Evolutionary conservation across 768 basidiomycete genomes (phyloP).

Genomic region (Podaxis pistillaris): DNA sequence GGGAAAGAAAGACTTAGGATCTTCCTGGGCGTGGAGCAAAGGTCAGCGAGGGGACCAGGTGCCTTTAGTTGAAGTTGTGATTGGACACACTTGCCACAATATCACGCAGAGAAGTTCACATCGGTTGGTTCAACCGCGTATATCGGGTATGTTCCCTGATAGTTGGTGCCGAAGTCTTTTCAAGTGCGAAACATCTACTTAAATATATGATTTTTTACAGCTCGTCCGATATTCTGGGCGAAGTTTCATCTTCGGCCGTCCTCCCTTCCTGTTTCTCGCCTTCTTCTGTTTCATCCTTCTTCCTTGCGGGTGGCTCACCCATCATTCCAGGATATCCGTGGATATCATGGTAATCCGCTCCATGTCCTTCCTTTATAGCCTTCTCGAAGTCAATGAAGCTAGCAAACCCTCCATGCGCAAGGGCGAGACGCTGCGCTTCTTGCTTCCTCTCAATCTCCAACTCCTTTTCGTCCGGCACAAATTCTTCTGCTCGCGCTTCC

Average conservation of each 20-base stretch:
- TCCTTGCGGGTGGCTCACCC: constrained; percentile 31
- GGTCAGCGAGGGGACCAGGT: too few relatives aligned
- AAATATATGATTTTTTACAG: too few relatives aligned
- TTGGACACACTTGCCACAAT: too few relatives aligned
- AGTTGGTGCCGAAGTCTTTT: too few relatives aligned
- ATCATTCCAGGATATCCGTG: constrained; percentile 44
- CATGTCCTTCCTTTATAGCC: constrained; percentile 39
- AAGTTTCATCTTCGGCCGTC: neutral
- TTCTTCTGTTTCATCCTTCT: constrained; percentile 21
- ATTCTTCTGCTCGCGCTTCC: constrained; percentile 40
- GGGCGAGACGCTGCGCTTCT: constrained; percentile 51
- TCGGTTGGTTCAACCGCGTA: too few relatives aligned
- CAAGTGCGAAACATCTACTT: too few relatives aligned
- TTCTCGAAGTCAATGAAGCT: constrained; percentile 53
- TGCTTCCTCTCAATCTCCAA: constrained; percentile 49
- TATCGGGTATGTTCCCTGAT: too few relatives aligned
- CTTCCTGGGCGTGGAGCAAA: too few relatives aligned
- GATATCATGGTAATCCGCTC: constrained; percentile 41
- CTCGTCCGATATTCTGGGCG: neutral
- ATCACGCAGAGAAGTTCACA: too few relatives aligned
- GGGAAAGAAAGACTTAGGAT: too few relatives aligned
- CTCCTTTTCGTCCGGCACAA: constrained; percentile 36
- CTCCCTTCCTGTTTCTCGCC: neutral
- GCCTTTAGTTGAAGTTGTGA: too few relatives aligned
- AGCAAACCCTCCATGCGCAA: constrained; percentile 49